These are phyloP conservation scores for Mallotus repandus DNA, from an alignment of 441 rosid genomes.

Conservation along the genomic window DNA sequence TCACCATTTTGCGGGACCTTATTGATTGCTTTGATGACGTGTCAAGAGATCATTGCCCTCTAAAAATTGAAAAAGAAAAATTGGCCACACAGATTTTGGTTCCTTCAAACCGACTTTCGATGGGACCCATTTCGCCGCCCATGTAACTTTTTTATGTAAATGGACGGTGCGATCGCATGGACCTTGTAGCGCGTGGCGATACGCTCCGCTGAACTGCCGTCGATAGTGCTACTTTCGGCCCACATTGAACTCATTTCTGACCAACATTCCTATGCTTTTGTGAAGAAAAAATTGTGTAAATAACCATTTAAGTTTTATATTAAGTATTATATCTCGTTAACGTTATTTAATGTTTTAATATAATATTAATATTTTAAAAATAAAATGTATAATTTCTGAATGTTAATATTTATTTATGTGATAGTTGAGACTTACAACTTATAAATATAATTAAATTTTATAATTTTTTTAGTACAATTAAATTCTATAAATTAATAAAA, in stretches of 20 bases:
- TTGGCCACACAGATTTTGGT: slow-evolving; percentile 21
- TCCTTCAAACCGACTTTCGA: slow-evolving; percentile 26
- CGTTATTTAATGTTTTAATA: too few species aligned
- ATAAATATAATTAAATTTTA: too few species aligned
- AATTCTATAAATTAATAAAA: too few species aligned
- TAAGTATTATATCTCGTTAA: too few species aligned
- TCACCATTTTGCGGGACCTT: neutral
- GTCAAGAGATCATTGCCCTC: neutral
- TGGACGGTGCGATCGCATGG: slow-evolving; percentile 40
- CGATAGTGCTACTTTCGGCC: neutral
- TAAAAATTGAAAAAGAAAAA: neutral
- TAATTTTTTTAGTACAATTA: too few species aligned
- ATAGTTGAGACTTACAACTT: too few species aligned
- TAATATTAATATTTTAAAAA: too few species aligned
- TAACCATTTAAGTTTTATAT: too few species aligned
- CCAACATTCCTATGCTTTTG: slow-evolving; percentile 7
- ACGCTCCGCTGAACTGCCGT: slow-evolving; percentile 15
- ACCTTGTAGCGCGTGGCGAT: neutral
- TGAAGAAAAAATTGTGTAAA: too few species aligned
- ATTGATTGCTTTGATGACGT: slow-evolving; percentile 4
- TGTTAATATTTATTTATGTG: too few species aligned
- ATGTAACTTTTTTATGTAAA: slow-evolving; percentile 16
- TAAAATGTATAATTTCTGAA: too few species aligned
- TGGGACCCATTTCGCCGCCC: slow-evolving; percentile 44
- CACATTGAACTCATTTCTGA: neutral